Evolutionary conservation across 1,139 yeast genomes (phyloP).

Genomic region (Taiozyma sp.): DNA sequence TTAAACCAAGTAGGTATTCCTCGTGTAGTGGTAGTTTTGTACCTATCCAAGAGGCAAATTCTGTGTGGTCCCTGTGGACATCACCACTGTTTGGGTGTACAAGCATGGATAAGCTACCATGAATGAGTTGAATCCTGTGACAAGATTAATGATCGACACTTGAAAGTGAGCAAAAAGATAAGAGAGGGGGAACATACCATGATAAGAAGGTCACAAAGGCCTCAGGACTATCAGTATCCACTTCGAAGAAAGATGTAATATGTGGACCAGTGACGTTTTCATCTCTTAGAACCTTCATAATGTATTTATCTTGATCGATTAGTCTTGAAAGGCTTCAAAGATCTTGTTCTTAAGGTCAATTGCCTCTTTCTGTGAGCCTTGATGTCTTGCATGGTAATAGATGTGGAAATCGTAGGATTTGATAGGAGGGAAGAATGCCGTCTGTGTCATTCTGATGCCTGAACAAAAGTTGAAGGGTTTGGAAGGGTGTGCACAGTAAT

Average conservation of each 20-base stretch:
- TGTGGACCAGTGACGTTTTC: constrained; percentile 12
- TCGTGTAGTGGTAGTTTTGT: constrained; percentile 25
- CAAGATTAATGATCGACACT: background rate
- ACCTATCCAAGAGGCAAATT: constrained; percentile 53
- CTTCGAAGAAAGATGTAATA: constrained; percentile 12
- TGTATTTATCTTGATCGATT: constrained; percentile 7
- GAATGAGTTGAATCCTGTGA: constrained; percentile 36
- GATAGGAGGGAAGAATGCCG: constrained; percentile 7
- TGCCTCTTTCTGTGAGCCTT: constrained; percentile 8
- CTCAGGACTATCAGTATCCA: constrained; percentile 9
- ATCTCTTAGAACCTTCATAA: constrained; percentile 9
- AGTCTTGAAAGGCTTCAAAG: constrained; percentile 4
- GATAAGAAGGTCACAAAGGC: constrained; percentile 11
- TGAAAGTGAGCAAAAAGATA: background rate
- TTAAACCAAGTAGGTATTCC: constrained; percentile 7
- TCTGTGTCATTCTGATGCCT: too few relatives aligned
- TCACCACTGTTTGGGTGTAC: constrained; percentile 46
- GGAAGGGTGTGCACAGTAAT: too few relatives aligned
- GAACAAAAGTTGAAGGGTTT: too few relatives aligned
- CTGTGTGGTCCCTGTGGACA: constrained; percentile 44
- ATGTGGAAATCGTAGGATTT: constrained; percentile 16
- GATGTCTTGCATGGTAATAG: constrained; percentile 6
- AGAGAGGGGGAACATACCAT: constrained; percentile 14
- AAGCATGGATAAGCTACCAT: constrained; percentile 46
- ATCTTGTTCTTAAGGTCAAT: constrained; percentile 12